Percentiles rank a stretch among this genome's conserved stretches.
These are phyloP conservation scores for Kurtzmaniella quercitrusa DNA, from an alignment of 1,139 yeast species.

Conservation along the genomic window DNA sequence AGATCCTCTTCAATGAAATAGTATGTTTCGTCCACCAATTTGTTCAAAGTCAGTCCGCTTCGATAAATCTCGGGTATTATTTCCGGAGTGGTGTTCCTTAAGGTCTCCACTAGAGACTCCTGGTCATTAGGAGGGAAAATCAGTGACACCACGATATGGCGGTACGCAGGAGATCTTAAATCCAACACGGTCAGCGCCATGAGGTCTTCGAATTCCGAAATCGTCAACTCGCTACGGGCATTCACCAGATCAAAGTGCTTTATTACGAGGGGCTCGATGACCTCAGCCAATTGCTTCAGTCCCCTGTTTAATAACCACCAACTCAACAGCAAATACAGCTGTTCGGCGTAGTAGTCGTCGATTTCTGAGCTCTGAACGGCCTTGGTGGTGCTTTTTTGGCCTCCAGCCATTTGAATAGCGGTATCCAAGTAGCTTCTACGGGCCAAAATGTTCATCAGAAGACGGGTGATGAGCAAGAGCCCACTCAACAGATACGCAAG, in stretches of 20 bases:
- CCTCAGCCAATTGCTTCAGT: conserved; percentile 55
- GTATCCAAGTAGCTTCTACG: conserved; percentile 80
- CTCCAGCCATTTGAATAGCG: conserved; percentile 63
- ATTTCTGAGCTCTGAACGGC: conserved; percentile 18
- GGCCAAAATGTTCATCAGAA: conserved; percentile 85
- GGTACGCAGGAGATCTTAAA: conserved; percentile 15
- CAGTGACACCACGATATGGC: conserved; percentile 21
- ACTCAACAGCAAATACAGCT: conserved; percentile 78
- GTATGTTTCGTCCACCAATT: conserved; percentile 43
- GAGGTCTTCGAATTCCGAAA: conserved; percentile 48
- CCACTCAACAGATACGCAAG: conserved; percentile 67
- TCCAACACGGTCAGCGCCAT: conserved; percentile 17
- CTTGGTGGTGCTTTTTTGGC: conserved; percentile 23
- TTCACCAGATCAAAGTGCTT: conserved; percentile 59
- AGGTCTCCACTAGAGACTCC: conserved; percentile 40
- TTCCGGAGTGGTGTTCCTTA: conserved; percentile 44
- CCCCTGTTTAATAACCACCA: conserved; percentile 96
- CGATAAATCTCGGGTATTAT: conserved; percentile 34
- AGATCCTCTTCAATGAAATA: conserved; percentile 26
- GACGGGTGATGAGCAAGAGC: conserved; percentile 68
- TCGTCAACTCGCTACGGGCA: conserved; percentile 67
- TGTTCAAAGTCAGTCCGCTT: conserved; percentile 38
- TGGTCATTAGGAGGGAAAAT: conserved; percentile 35
- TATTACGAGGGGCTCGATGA: conserved; percentile 55
- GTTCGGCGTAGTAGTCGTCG: conserved; percentile 57